Conservation (phyloP, 106 monocot genomes). For the Acorus calamus region DNA sequence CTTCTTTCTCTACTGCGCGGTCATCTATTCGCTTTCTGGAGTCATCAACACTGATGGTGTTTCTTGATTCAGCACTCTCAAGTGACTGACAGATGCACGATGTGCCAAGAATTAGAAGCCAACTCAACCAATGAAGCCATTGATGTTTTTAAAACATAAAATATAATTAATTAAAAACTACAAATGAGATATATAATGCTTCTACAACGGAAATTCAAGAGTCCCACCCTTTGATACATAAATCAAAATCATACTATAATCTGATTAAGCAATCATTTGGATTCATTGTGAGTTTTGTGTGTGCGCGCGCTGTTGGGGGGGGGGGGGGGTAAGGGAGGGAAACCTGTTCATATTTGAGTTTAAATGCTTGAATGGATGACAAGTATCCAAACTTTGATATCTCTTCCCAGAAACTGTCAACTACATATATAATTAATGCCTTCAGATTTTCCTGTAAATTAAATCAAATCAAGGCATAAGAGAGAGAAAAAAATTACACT, state of each 20-base stretch:
- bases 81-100: slow-evolving; percentile 33
- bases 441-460: slow-evolving; percentile 18
- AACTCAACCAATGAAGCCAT: no score
- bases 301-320: no score
- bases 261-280: no score
- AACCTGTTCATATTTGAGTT: slow-evolving; percentile 93
- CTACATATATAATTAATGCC: slow-evolving; percentile 46
- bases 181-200: no score
- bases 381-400: slow-evolving; percentile 63
- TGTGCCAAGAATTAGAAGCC: neutral
- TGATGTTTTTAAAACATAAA: neutral
- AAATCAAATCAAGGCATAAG: no score
- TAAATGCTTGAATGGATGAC: slow-evolving; percentile 52
- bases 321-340: neutral
- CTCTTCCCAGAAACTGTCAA: slow-evolving; percentile 66
- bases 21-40: slow-evolving; percentile 58
- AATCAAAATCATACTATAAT: no score
- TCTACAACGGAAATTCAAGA: no score
- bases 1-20: slow-evolving; percentile 89
- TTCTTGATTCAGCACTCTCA: slow-evolving; percentile 45
- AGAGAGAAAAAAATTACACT: no score
- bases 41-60: slow-evolving; percentile 12
- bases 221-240: no score
- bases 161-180: neutral
- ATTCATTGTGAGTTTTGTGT: no score